These are phyloP conservation scores for Stephania yunnanensis DNA, from an alignment of 164 flowering plant species.

Conservation along the genomic window DNA sequence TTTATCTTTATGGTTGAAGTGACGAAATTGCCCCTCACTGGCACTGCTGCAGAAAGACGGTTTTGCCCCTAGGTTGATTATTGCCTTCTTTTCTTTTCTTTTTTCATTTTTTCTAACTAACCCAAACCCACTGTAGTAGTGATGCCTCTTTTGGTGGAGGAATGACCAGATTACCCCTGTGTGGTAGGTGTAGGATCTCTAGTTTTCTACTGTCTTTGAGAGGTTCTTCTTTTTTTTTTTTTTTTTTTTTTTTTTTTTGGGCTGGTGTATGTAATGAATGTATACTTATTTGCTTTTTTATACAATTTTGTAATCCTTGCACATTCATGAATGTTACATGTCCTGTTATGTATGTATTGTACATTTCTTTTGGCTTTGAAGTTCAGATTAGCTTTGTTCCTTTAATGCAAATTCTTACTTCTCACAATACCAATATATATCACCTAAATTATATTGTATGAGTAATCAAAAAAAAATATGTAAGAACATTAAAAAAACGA, in stretches of 20 bases:
- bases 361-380: too few species aligned
- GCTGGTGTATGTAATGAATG: slow-evolving; percentile 29
- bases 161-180: slow-evolving; percentile 1
- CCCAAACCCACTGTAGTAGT: neutral
- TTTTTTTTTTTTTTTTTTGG: neutral
- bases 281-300: slow-evolving; percentile 22
- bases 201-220: neutral
- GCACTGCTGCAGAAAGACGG: neutral
- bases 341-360: neutral
- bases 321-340: slow-evolving; percentile 18
- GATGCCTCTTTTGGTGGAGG: neutral
- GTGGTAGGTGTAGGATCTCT: slow-evolving; percentile 16
- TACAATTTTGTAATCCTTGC: slow-evolving; percentile 28
- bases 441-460: too few species aligned
- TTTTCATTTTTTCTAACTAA: neutral
- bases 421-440: too few species aligned
- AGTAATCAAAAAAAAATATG: too few species aligned
- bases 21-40: neutral
- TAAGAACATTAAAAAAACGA: too few species aligned
- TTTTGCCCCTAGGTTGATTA: slow-evolving; percentile 2
- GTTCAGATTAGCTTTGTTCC: too few species aligned
- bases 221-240: neutral
- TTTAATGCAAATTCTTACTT: too few species aligned
- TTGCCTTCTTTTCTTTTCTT: neutral
- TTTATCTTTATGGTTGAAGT: neutral